Evolutionary conservation across 306 rosid genomes (phyloP), one percentile per base, ranked within the genome.

Genomic region (Corylus avellana): DNA sequence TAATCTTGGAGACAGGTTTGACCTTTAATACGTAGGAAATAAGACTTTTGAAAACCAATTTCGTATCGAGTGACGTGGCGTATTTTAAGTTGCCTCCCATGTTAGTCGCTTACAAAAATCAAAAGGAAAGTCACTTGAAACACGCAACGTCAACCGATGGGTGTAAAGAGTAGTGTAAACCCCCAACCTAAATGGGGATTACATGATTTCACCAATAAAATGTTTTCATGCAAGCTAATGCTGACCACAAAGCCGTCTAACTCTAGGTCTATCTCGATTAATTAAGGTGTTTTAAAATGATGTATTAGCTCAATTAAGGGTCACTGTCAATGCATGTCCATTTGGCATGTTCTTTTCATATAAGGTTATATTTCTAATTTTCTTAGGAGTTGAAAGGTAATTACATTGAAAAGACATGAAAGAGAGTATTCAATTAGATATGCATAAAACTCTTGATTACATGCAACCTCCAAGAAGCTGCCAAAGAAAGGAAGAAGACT

Each of bases 331-430:
- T 32, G 35, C 35, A 32, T 32, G 35, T 32, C 35, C 35, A 32
- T 32, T 32, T 32, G 35, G 35, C 14, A 49, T 49, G 12, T 49
- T 10, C 53, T 49, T 49, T 9, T 49, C 14, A 59, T 70, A 3
- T 54, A 57, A 72, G 42, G 20, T 80, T 22, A 61, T 42, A 42
- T 42, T 42, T 86, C 25, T 22, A 22, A 22, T 22, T 22, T 22
- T 22, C 73, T 58, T 27, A 83, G 66, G 57, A 80, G 55, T 2
- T 77, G 79, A 72, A 64, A 55, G 82, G 90, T 70, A 86, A 80
- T 79, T 83, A 70, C 56, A 72, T 22, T 73, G 89, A 81, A 85
- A 85, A 47, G 88, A 83, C 94, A 73, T 61, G 73, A 77, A 83
- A 46, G 50, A 42, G 46, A 6, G 6, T 42, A 42, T 42, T 42